Evolutionary conservation across 345 rosid genomes (phyloP).

Genomic region (Linum usitatissimum): DNA sequence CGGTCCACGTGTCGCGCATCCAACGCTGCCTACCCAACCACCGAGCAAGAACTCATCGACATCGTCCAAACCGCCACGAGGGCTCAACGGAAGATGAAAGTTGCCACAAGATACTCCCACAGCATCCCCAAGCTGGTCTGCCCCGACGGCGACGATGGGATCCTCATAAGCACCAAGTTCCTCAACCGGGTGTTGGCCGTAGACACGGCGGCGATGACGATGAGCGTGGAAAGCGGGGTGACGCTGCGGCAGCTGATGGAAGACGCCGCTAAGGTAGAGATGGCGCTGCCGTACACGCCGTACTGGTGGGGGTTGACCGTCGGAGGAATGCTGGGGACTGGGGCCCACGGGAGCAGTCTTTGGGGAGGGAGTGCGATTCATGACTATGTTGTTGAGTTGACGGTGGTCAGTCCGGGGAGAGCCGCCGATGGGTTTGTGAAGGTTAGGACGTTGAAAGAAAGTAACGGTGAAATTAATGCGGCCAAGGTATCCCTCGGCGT

Average conservation of each 20-base stretch:
- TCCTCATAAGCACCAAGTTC: constrained; percentile 63
- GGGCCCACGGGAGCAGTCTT: constrained; percentile 83
- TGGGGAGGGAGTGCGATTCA: constrained; percentile 72
- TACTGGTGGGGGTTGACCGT: constrained; percentile 90
- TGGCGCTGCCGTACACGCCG: constrained; percentile 54
- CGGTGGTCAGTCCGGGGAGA: constrained; percentile 45
- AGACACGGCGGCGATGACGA: constrained; percentile 31
- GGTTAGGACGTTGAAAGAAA: constrained; percentile 31
- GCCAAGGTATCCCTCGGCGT: constrained; percentile 74
- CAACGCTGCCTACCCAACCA: constrained; percentile 42
- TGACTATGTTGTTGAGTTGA: constrained; percentile 46
- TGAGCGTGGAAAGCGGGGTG: constrained; percentile 61
- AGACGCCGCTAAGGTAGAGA: constrained; percentile 49
- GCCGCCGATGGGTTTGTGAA: constrained; percentile 35
- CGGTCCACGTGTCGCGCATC: constrained; percentile 47
- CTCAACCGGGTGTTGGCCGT: constrained; percentile 27
- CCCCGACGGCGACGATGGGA: constrained; percentile 25
- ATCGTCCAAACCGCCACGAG: constrained; percentile 35
- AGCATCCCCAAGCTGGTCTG: constrained; percentile 68
- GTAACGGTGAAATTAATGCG: constrained; percentile 35
- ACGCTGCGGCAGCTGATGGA: constrained; percentile 32
- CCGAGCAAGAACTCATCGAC: constrained; percentile 44
- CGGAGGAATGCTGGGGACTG: constrained; percentile 68
- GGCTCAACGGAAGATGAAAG: constrained; percentile 50
- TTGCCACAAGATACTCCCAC: constrained; percentile 53